Base-by-base conservation (phyloP, 306 rosid genomes). In the Lupinus albus region DNA sequence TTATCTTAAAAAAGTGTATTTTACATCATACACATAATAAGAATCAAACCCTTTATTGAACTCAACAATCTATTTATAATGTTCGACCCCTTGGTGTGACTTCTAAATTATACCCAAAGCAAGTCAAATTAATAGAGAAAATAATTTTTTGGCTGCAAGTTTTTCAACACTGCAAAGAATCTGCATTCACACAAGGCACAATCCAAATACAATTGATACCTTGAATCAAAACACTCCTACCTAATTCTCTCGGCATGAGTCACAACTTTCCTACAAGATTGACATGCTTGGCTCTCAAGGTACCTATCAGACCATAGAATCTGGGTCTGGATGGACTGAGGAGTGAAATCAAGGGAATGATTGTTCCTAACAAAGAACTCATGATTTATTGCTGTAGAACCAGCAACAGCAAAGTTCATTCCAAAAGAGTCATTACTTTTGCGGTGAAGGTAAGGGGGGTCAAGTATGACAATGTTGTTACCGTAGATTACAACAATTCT, bases 351-450 rank as follows among this genome's bases (percentile, higher is more conserved):
- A 62, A 93, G 90, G 47, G 77, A 75, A 13, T 90, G 85, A 61
- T 90, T 93, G 84, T 93, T 80, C 80, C 30, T 82, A 1, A 83
- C 94, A 79, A 90, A 93, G 81, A 93, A 93, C 38, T 1, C 44
- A 61, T 90, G 87, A 61, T 86, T 80, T 67, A 88, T 93, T 16
- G 99, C 94, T 0, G 99, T 93, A 8, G 97, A 78, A 6, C 99
- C 99, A 21, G 84, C 99, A 21, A 93, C 94, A 14, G 99, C 99
- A 45, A 93, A 93, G 80, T 93, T 93, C 3, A 85, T 85, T 1
- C 99, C 99, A 11, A n/a, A 73, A 65, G 84, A 54, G 11, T 72
- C 81, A 0, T 80, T 70, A 3, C 77, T 56, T 60, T 61, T 74
- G 54, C 50, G 11, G 67, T 76, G 76, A 0, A 35, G 76, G 67